Percentiles rank a stretch among this genome's conserved stretches.
These are phyloP conservation scores for Diaporthe helianthi DNA, from an alignment of 2,329 filamentous ascomycete species.

Conservation along the genomic window DNA sequence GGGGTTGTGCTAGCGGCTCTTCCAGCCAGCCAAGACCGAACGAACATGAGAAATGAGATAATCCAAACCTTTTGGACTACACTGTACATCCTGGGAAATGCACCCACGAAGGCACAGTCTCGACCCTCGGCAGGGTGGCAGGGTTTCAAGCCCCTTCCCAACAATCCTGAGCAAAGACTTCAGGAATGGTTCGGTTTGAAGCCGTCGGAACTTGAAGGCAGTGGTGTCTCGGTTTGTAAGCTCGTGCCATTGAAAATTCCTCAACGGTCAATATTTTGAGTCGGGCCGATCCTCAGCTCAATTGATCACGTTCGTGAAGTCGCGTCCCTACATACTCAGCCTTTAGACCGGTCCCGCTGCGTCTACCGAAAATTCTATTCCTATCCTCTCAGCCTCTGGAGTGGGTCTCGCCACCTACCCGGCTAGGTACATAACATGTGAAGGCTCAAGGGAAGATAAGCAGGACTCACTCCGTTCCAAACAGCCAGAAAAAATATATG, in stretches of 20 bases:
- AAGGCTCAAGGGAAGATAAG: background rate
- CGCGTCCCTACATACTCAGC: background rate
- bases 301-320: no score
- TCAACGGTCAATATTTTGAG: background rate
- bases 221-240: background rate
- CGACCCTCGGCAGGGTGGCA: no score
- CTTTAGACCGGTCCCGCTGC: background rate
- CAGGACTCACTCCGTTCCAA: background rate
- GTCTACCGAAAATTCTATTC: background rate
- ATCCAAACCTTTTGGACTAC: background rate
- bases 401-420: background rate
- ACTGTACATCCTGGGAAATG: background rate
- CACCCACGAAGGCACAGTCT: no score
- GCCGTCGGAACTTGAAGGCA: background rate
- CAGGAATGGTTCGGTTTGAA: background rate
- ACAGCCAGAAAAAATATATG: no score
- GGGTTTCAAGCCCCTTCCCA: background rate
- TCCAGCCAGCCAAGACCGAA: background rate
- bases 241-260: background rate
- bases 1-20: conserved; percentile 2
- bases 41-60: background rate
- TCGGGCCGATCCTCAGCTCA: conserved; percentile 7
- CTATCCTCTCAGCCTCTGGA: no score
- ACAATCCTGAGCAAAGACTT: background rate
- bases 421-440: no score